Conservation (phyloP, 192 early-diverging fungal species). For the Gonapodya sp. region DNA sequence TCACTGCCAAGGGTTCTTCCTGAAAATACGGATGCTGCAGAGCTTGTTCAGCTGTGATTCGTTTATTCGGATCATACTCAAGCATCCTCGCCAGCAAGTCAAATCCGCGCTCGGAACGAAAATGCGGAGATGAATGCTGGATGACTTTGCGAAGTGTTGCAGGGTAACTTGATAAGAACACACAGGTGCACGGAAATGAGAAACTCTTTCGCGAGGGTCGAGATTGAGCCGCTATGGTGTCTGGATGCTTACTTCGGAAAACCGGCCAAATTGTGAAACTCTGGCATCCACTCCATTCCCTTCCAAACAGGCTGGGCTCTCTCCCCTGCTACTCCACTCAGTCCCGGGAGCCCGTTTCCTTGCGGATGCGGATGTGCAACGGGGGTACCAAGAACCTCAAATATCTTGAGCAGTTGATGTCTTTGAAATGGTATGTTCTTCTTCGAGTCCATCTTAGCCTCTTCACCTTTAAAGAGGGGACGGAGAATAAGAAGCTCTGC, state of each 20-base stretch:
- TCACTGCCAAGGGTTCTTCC: conserved; percentile 23
- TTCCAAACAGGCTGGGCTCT: conserved; percentile 20
- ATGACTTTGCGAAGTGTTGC: not conserved
- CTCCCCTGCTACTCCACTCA: conserved; percentile 28
- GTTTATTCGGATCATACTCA: conserved; percentile 68
- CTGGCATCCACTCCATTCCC: conserved; percentile 25
- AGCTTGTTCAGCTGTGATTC: conserved; percentile 89
- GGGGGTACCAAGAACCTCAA: conserved; percentile 91
- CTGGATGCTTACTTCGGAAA: conserved; percentile 8
- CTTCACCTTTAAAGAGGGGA: conserved; percentile 92
- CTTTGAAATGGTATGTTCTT: conserved; percentile 39
- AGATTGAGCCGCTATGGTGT: no score
- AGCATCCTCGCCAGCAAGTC: not conserved
- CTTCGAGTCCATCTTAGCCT: conserved; percentile 58
- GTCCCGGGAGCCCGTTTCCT: conserved; percentile 84
- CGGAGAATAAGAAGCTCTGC: conserved; percentile 89
- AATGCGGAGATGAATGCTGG: not conserved
- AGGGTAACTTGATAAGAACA: not conserved
- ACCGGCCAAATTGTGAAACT: conserved; percentile 21
- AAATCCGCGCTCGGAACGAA: not conserved
- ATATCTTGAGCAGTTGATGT: conserved; percentile 93
- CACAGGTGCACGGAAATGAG: no score
- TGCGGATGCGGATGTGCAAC: conserved; percentile 74
- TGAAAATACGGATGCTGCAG: conserved; percentile 84
- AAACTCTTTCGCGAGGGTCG: no score